Base-by-base conservation (phyloP, 345 rosid species). In the Passiflora organensis region DNA sequence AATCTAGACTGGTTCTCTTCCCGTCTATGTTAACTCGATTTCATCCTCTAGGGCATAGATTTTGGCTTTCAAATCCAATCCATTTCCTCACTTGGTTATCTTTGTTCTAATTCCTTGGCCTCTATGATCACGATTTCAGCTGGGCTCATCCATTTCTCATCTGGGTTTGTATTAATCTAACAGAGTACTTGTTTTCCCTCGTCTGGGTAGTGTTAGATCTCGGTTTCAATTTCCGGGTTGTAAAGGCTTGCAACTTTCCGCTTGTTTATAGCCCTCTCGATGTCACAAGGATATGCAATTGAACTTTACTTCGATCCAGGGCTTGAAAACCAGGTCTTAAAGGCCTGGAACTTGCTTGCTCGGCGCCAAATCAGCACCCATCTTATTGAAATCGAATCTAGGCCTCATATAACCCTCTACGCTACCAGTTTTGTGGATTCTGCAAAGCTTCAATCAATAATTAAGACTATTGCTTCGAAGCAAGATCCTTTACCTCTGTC, bases 221-320 rank as follows among this genome's bases (percentile, higher is more conserved):
- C 51, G 22, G 44, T 20, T 36, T 45, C n/a, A n/a, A n/a, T n/a
- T n/a, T n/a, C n/a, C n/a, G n/a, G n/a, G n/a, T n/a, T n/a, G n/a
- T n/a, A 15, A 21, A n/a, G 21, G 9, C 13, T 32, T 6, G 19
- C 15, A 38, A 5, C 11, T 18, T 13, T 18, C 13, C 2, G 0
- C 15, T 32, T 9, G 24, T 36, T n/a, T 28, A 21, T 16, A 23
- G 9, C 13, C n/a, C 6, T 10, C 34, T 59, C 65, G 18, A 69
- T 69, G 74, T 69, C 69, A 41, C 60, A 81, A 59, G 89, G 89
- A 13, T 87, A 73, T 74, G 84, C 96, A 46, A 83, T 94, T 74
- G 97, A 94, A 82, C 96, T 94, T 23, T 94, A 89, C 57, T 89
- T 94, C 76, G 99, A 94, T 54, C 95, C 97, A 0, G 96, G 96